Percentiles rank a stretch among this genome's conserved stretches.
Evolutionary conservation across 345 rosid genomes (phyloP).

Genomic region (Euphorbia lathyris): DNA sequence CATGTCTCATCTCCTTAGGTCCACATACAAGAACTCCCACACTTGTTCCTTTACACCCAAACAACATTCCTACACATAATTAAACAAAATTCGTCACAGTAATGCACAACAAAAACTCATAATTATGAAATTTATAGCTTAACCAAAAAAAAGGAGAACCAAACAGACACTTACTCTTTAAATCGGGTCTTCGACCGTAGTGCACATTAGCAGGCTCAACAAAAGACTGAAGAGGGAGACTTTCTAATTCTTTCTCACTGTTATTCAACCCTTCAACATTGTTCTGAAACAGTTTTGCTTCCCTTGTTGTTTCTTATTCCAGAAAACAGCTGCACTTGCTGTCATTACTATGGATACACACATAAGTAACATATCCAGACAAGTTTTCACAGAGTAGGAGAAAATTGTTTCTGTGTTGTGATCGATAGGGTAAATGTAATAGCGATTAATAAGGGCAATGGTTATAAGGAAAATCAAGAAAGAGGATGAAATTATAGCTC

Average conservation of each 20-base stretch:
- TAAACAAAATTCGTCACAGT: neutral
- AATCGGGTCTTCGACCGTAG: slow-evolving; percentile 64
- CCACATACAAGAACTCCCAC: slow-evolving; percentile 74
- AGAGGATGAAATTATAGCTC: slow-evolving; percentile 59
- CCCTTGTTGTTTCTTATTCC: slow-evolving; percentile 52
- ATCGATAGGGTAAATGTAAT: slow-evolving; percentile 55
- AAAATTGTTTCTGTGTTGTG: slow-evolving; percentile 32
- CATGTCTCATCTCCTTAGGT: slow-evolving; percentile 66
- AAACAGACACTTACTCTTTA: slow-evolving; percentile 52
- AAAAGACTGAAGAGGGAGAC: slow-evolving; percentile 51
- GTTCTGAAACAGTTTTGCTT: slow-evolving; percentile 41
- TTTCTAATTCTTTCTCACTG: slow-evolving; percentile 50
- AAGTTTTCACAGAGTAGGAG: slow-evolving; percentile 26
- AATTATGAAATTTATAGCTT: neutral
- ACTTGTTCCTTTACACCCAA: slow-evolving; percentile 43
- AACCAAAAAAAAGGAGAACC: neutral
- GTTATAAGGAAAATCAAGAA: slow-evolving; percentile 52
- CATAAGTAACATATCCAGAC: slow-evolving; percentile 38
- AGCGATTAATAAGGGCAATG: slow-evolving; percentile 52
- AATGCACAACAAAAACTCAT: too few species aligned
- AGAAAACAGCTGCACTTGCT: slow-evolving; percentile 46
- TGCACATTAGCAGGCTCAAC: slow-evolving; percentile 43
- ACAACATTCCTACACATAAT: slow-evolving; percentile 43
- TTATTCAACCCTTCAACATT: slow-evolving; percentile 29
- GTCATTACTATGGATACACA: slow-evolving; percentile 45